A percentile compares a stretch with the other conserved stretches of the same genome.
phyloP scores from a whole-genome alignment of 192 early-diverging fungal species.

The Rhizophagus clarus region DNA sequence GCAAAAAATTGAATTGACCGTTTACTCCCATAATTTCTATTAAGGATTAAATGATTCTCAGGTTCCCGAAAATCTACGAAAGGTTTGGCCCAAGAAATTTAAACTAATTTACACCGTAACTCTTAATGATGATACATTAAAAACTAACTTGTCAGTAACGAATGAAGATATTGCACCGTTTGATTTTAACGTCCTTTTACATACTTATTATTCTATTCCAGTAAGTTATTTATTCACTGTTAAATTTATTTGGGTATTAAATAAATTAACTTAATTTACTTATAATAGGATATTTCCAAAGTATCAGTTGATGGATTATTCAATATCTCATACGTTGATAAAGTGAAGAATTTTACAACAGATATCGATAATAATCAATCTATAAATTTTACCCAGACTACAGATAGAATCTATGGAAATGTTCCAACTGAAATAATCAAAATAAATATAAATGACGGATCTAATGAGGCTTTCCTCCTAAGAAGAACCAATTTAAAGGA shows the following conservation, averaged over 20 bases:
- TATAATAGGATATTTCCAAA: conserved; percentile 57
- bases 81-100: conserved; percentile 76
- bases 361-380: conserved; percentile 48
- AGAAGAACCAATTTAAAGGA: conserved; percentile 38
- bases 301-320: conserved; percentile 67
- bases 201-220: conserved; percentile 84
- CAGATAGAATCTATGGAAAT: conserved; percentile 84
- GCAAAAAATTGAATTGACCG: conserved; percentile 21
- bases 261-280: too few relatives aligned
- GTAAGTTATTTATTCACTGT: conserved; percentile 35
- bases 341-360: conserved; percentile 54
- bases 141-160: conserved; percentile 70
- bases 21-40: not conserved
- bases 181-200: conserved; percentile 87
- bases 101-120: conserved; percentile 78
- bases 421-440: conserved; percentile 50
- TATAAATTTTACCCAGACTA: conserved; percentile 68
- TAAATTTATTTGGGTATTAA: not conserved
- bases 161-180: conserved; percentile 75
- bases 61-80: conserved; percentile 55
- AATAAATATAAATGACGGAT: conserved; percentile 34
- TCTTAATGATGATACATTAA: conserved; percentile 69
- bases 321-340: conserved; percentile 70
- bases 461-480: conserved; percentile 33
- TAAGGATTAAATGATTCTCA: conserved; percentile 47